Percentiles rank a stretch among this genome's conserved stretches.
Conservation (phyloP, 345 rosid genomes). For the Erodium maritimum region DNA sequence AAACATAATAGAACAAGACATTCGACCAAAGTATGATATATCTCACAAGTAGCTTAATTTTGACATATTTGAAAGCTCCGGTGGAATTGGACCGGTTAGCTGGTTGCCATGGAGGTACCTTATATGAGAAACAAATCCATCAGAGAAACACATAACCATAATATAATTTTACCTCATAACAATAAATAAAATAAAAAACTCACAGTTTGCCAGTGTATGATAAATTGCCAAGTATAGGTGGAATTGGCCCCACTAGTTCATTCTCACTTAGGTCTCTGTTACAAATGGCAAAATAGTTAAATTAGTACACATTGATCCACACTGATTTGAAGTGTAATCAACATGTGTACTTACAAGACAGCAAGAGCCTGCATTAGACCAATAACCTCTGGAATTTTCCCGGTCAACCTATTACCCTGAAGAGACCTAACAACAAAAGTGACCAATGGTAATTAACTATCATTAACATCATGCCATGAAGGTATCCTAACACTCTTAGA, state of each 20-base stretch:
- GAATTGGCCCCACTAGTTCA: constrained; percentile 76
- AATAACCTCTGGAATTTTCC: constrained; percentile 77
- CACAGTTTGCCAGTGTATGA: constrained; percentile 86
- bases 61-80: constrained; percentile 96
- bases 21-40: not conserved
- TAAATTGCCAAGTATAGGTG: constrained; percentile 83
- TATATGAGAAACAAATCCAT: not conserved
- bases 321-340: too few species aligned
- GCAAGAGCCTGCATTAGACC: constrained; percentile 99
- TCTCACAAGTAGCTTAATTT: constrained; percentile 87
- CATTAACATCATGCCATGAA: too few species aligned
- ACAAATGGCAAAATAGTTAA: too few species aligned
- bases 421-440: constrained; percentile 44
- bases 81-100: constrained; percentile 78
- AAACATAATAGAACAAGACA: not conserved
- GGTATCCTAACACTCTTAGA: too few species aligned
- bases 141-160: not conserved
- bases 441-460: not conserved
- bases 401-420: constrained; percentile 70
- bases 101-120: constrained; percentile 94
- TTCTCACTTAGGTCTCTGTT: constrained; percentile 89
- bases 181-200: constrained; percentile 13
- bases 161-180: not conserved
- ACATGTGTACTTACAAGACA: constrained; percentile 51
- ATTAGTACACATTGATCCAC: not conserved